A percentile compares a stretch with the other conserved stretches of the same genome.
phyloP scores from a whole-genome alignment of 139 green algal species.

The Auxenochlorella protothecoides region DNA sequence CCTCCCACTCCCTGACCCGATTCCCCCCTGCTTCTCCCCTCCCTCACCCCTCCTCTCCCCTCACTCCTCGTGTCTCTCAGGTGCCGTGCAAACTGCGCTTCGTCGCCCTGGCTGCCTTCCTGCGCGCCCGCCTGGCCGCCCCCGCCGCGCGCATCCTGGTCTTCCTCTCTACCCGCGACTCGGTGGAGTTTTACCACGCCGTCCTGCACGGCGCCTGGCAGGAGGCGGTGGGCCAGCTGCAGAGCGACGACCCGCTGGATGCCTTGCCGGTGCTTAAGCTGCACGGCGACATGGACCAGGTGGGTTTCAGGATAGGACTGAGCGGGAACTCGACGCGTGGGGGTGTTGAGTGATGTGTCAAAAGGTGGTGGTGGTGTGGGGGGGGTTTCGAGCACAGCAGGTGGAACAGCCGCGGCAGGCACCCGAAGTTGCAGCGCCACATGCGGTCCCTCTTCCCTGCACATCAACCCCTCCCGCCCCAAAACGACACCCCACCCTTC shows the following conservation, averaged over 20 bases:
- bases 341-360: no score
- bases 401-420: no score
- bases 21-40: no score
- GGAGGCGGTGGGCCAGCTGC: constrained; percentile 17
- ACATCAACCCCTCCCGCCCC: not conserved
- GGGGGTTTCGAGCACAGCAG: no score
- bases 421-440: no score
- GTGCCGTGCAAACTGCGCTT: constrained; percentile 69
- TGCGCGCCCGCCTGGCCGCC: constrained; percentile 23
- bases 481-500: not conserved
- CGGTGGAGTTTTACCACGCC: constrained; percentile 72
- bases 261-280: constrained; percentile 64
- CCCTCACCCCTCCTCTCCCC: no score
- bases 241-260: not conserved
- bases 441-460: no score
- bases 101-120: constrained; percentile 50
- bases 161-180: constrained; percentile 85
- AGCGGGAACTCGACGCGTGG: no score
- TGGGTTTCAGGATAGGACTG: not conserved
- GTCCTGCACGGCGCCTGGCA: constrained; percentile 34
- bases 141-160: constrained; percentile 65
- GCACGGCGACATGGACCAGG: constrained; percentile 84
- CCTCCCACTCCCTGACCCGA: not conserved
- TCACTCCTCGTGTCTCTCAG: constrained; percentile 1
- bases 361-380: no score